These are phyloP conservation scores for Lignosus rhinocerotis DNA, from an alignment of 1,284 basidiomycete genomes.

Conservation along the genomic window DNA sequence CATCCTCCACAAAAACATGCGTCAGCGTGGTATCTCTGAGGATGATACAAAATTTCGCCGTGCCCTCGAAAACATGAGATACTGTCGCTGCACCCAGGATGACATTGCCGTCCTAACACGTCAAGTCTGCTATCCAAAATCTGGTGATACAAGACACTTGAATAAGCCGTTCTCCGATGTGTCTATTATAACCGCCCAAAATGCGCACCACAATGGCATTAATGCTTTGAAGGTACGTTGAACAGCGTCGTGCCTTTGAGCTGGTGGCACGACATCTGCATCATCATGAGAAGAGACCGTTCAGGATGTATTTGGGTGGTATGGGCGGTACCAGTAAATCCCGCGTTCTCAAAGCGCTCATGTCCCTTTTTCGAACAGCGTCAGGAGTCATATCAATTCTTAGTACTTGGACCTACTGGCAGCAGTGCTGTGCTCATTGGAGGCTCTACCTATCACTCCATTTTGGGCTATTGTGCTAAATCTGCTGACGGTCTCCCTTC, in stretches of 20 bases:
- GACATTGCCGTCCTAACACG: slow-evolving; percentile 36
- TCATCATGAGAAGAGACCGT: too few species aligned
- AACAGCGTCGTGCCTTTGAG: too few species aligned
- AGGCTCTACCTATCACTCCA: neutral
- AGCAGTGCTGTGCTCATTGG: neutral
- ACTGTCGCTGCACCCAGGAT: slow-evolving; percentile 35
- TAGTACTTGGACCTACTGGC: neutral
- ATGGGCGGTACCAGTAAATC: too few species aligned
- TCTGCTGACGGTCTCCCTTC: neutral
- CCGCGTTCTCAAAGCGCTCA: neutral
- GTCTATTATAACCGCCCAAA: slow-evolving; percentile 33
- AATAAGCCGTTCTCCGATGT: slow-evolving; percentile 27
- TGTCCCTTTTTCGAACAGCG: neutral
- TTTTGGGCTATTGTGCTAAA: neutral
- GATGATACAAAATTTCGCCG: slow-evolving; percentile 33
- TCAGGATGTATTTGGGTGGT: too few species aligned
- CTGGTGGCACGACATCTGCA: too few species aligned
- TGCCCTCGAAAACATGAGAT: too few species aligned
- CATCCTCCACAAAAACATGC: slow-evolving; percentile 30
- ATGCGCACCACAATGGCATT: slow-evolving; percentile 33
- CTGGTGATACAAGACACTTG: neutral
- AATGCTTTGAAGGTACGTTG: slow-evolving; percentile 30
- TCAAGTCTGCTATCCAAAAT: slow-evolving; percentile 16
- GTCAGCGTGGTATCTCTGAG: slow-evolving; percentile 27
- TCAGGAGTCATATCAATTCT: neutral